phyloP scores from a whole-genome alignment of 2,329 filamentous ascomycete species.

The Dactylellina drechsleri region DNA sequence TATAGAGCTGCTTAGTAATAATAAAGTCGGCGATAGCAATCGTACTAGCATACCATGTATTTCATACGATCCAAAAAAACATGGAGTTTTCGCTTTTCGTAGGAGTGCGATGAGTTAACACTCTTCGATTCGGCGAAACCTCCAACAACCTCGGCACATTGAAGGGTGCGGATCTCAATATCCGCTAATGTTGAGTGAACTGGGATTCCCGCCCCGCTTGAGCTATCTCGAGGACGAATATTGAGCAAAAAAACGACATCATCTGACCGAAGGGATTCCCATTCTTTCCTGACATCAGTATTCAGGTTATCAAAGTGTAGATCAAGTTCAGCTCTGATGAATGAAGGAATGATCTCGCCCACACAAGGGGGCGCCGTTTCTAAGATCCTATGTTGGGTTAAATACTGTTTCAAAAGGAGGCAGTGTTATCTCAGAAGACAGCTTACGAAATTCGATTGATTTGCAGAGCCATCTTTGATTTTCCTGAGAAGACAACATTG shows the following conservation, averaged over 20 bases:
- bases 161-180: constrained; percentile 75
- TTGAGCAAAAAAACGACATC: constrained; percentile 90
- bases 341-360: constrained; percentile 82
- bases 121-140: constrained; percentile 85
- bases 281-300: constrained; percentile 80
- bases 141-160: constrained; percentile 86
- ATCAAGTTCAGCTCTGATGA: constrained; percentile 84
- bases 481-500: constrained; percentile 77
- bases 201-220: constrained; percentile 43
- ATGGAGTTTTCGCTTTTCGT: constrained; percentile 75
- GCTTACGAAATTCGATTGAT: constrained; percentile 78
- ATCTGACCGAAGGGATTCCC: constrained; percentile 85
- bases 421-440: not conserved
- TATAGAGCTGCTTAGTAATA: constrained; percentile 20
- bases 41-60: constrained; percentile 68
- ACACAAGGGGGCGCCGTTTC: constrained; percentile 86
- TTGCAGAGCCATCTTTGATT: constrained; percentile 89
- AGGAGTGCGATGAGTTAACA: constrained; percentile 71
- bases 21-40: constrained; percentile 1
- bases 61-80: constrained; percentile 81
- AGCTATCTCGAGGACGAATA: constrained; percentile 67
- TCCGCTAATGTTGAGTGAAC: constrained; percentile 67
- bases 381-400: constrained; percentile 69
- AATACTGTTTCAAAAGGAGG: constrained; percentile 28
- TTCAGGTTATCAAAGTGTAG: constrained; percentile 84